phyloP scores from a whole-genome alignment of 2,329 filamentous ascomycete species.

The Scedosporium boydii region DNA sequence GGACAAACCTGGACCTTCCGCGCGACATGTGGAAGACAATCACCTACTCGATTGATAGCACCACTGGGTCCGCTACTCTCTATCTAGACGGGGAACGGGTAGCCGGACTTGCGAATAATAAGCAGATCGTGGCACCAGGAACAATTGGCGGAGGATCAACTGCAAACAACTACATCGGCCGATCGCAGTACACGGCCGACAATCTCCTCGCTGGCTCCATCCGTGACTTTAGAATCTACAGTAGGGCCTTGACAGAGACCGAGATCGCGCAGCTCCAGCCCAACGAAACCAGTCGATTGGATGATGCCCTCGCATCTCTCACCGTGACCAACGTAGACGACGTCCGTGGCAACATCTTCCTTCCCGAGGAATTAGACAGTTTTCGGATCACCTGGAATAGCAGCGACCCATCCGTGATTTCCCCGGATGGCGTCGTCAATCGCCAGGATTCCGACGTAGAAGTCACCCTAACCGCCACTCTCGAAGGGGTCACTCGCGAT shows the following conservation, averaged over 20 bases:
- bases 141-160: conserved; percentile 14
- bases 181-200: conserved; percentile 13
- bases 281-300: neutral
- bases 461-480: conserved; percentile 25
- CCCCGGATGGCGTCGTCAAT: conserved; percentile 23
- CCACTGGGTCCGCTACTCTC: conserved; percentile 12
- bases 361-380: conserved; percentile 20
- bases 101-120: conserved; percentile 2
- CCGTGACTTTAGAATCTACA: conserved; percentile 14
- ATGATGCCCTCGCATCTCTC: conserved; percentile 14
- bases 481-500: conserved; percentile 16
- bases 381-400: conserved; percentile 25
- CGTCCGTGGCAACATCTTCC: conserved; percentile 26
- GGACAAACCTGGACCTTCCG: conserved; percentile 11
- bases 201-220: conserved; percentile 14
- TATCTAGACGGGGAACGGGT: conserved; percentile 24
- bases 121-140: conserved; percentile 6
- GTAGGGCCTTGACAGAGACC: conserved; percentile 12
- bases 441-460: conserved; percentile 17
- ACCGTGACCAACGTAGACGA: conserved; percentile 23
- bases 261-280: conserved; percentile 9
- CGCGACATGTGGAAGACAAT: conserved; percentile 13
- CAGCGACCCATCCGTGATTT: conserved; percentile 22
- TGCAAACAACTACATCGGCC: conserved; percentile 14
- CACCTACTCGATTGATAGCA: conserved; percentile 11